Conservation (phyloP, 768 basidiomycete genomes). For the Rubroboletus pulcherrimus region DNA sequence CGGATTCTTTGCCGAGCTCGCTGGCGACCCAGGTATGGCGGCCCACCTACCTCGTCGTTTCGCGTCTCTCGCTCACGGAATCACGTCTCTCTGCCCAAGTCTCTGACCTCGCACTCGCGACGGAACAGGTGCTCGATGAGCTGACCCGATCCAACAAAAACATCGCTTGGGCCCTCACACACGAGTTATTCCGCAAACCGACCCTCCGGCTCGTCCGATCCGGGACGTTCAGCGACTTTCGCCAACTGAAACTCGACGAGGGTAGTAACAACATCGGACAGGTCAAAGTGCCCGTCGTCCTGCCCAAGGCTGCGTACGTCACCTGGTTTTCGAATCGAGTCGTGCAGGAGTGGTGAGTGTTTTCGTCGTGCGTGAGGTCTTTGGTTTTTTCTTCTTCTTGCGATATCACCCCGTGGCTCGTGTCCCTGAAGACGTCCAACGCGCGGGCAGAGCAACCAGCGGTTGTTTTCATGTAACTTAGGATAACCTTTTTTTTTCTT, state of each 20-base stretch:
- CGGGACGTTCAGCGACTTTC: constrained; percentile 23
- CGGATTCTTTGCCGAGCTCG: constrained; percentile 18
- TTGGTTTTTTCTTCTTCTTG: too few species aligned
- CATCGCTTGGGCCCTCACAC: neutral
- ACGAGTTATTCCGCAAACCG: constrained; percentile 7
- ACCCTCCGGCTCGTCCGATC: constrained; percentile 20
- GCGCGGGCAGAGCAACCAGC: too few species aligned
- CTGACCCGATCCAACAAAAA: neutral
- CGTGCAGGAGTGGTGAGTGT: constrained; percentile 10
- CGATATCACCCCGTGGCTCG: neutral
- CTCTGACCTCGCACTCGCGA: neutral
- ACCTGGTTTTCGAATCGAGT: constrained; percentile 18
- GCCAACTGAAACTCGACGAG: constrained; percentile 16
- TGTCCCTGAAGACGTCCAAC: neutral
- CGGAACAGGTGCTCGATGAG: constrained; percentile 8
- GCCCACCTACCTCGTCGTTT: neutral
- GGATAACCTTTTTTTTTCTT: too few species aligned
- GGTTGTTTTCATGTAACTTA: too few species aligned
- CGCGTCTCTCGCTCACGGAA: neutral
- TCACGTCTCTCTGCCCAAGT: neutral
- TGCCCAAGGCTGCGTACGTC: constrained; percentile 6
- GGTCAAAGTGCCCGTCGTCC: constrained; percentile 23
- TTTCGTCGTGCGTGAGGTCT: neutral
- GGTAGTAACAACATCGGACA: constrained; percentile 5
- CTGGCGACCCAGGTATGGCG: neutral